A percentile compares a stretch with the other conserved stretches of the same genome.
These are phyloP conservation scores for Syncephalastrum contaminatum DNA, from an alignment of 371 early-diverging fungal genomes.

Conservation along the genomic window DNA sequence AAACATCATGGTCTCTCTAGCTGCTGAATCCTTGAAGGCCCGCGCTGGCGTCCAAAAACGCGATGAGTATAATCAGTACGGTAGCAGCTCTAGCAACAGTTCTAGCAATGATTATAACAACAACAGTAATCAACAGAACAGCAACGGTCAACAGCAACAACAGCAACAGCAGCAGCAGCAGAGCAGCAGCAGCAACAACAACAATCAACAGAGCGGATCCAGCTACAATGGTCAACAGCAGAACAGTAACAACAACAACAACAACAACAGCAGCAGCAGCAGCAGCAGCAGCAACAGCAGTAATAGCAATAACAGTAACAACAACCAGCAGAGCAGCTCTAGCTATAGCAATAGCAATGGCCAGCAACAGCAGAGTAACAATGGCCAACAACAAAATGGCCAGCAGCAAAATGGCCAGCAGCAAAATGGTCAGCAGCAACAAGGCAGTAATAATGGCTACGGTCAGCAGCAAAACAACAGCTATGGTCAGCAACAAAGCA, in stretches of 20 bases:
- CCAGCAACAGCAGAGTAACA: background rate
- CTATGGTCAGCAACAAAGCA: background rate
- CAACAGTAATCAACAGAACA: no score
- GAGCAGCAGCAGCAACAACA: conserved; percentile 2
- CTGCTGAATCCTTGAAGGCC: no score
- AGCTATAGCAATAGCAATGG: conserved; percentile 7
- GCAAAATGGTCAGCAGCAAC: background rate
- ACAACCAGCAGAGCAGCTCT: conserved; percentile 8
- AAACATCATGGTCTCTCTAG: no score
- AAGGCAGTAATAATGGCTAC: background rate
- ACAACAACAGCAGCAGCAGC: conserved; percentile 7
- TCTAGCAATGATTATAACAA: no score
- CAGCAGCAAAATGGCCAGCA: background rate
- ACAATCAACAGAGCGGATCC: conserved; percentile 5
- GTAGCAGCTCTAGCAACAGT: no score
- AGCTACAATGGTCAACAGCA: background rate
- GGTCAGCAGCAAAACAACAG: background rate
- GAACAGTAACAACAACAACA: background rate
- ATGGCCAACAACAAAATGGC: conserved; percentile 5
- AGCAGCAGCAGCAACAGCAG: conserved; percentile 9
- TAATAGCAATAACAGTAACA: conserved; percentile 7
- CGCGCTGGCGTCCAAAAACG: no score
- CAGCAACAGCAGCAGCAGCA: conserved; percentile 4
- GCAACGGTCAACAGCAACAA: background rate
- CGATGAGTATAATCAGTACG: no score